These are phyloP conservation scores for Fusarium vanettenii DNA, from an alignment of 2,329 filamentous ascomycete genomes.

Conservation along the genomic window DNA sequence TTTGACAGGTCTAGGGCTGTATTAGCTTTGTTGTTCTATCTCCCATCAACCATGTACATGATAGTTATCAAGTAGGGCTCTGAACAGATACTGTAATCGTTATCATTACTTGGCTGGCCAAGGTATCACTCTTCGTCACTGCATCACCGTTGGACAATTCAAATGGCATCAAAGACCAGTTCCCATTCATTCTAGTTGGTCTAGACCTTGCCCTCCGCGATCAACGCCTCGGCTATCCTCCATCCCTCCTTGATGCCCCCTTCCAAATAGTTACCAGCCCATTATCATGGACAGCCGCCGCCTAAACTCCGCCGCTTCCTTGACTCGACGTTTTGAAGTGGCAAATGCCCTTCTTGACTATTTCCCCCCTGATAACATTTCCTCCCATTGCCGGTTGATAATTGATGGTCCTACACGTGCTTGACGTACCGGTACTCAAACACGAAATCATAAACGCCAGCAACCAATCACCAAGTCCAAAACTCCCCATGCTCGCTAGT, in stretches of 20 bases:
- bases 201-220: slow-evolving; percentile 10
- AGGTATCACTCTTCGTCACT: not conserved
- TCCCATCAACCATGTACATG: not conserved
- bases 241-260: not conserved
- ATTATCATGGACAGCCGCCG: not conserved
- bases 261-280: not conserved
- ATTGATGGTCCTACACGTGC: slow-evolving; percentile 27
- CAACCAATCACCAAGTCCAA: slow-evolving; percentile 16
- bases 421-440: slow-evolving; percentile 24
- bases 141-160: not conserved
- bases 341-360: not conserved
- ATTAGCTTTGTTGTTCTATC: not conserved
- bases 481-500: slow-evolving; percentile 38
- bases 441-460: slow-evolving; percentile 35
- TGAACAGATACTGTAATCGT: not conserved
- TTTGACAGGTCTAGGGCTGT: not conserved
- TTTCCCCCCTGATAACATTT: not conserved
- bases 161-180: slow-evolving; percentile 15
- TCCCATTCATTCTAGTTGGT: slow-evolving; percentile 36
- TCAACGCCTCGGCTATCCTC: slow-evolving; percentile 4
- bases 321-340: not conserved
- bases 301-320: not conserved
- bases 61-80: not conserved
- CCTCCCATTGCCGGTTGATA: slow-evolving; percentile 1
- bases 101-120: not conserved